Base-by-base conservation (phyloP, 2,329 filamentous ascomycete genomes). In the Bipolaris victoriae region DNA sequence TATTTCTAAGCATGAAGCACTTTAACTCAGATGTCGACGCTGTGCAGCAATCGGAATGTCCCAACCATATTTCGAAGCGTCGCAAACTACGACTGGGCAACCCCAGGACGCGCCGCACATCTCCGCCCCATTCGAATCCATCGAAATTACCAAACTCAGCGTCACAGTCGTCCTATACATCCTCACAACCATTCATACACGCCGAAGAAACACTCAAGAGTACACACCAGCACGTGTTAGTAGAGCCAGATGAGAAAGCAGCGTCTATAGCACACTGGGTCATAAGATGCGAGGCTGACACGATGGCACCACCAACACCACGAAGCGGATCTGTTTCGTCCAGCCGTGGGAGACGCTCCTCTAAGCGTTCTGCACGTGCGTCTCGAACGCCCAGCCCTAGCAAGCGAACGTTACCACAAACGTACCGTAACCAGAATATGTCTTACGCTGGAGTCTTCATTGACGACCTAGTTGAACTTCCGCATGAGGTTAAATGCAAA, bases 391-490 rank as follows among this genome's bases (percentile, higher is more conserved):
- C 60, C 10, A 66, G 62, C 46, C 59, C 63, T 50, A 63, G 55
- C 62, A 65, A 66, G 50, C 54, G 47, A 52, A 55, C 56, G 49
- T 53, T 56, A 1, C 63, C 50, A 29, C 62, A 68, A 54, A 63
- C 62, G 44, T 68, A 63, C 52, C 58, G 60, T 56, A 65, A 52
- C 26, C 58, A 57, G 50, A 67, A 66, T 41, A 59, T 66, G 60
- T 49, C 57, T 37, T 49, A 60, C 31, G 58, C 62, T 43, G 37
- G 53, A 24, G 57, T 63, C 24, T 52, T 60, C 15, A 50, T 65
- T 18, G 43, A 53, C 35, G 26, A 40, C 50, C 24, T 47, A 13
- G 15, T 13, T 46, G 33, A 45, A 31, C 49, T 66, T 47, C 63
- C 55, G 37, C 44, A 45, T 18, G 39, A 51, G 36, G 57, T 66